Evolutionary conservation across 2,329 filamentous ascomycete genomes (phyloP).

Genomic region (Ophiocordyceps australis): DNA sequence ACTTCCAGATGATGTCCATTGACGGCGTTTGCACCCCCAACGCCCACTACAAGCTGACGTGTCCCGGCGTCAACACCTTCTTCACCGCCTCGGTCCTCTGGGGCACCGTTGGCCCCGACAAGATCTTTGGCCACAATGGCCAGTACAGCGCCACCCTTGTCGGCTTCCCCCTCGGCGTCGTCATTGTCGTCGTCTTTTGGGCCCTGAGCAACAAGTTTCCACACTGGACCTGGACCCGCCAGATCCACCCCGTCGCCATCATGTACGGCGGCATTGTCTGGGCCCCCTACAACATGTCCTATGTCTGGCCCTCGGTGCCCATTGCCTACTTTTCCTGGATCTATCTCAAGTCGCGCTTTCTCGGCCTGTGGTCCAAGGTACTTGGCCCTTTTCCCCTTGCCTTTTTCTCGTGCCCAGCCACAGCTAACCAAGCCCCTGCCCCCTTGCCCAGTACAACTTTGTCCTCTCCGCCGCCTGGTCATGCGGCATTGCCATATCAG

Average conservation of each 20-base stretch:
- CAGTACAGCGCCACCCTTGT: slow-evolving; percentile 27
- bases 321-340: slow-evolving; percentile 33
- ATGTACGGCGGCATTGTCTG: slow-evolving; percentile 26
- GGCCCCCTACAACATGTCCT: slow-evolving; percentile 32
- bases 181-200: slow-evolving; percentile 24
- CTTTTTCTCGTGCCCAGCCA: too few species aligned
- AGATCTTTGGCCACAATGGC: slow-evolving; percentile 28
- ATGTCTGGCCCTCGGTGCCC: slow-evolving; percentile 31
- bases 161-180: slow-evolving; percentile 29
- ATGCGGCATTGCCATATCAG: slow-evolving; percentile 29
- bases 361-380: slow-evolving; percentile 33
- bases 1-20: slow-evolving; percentile 30
- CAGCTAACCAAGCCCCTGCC: too few species aligned
- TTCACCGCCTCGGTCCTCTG: slow-evolving; percentile 37
- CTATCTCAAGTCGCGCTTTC: slow-evolving; percentile 27
- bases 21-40: slow-evolving; percentile 26
- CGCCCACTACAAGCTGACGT: slow-evolving; percentile 29
- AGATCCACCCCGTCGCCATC: slow-evolving; percentile 28
- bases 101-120: slow-evolving; percentile 32
- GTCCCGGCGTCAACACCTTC: slow-evolving; percentile 33
- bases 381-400: slow-evolving; percentile 2
- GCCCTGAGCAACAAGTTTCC: slow-evolving; percentile 19
- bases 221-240: slow-evolving; percentile 18
- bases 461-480: slow-evolving; percentile 31
- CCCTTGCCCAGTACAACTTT: slow-evolving; percentile 25